Percentiles rank a stretch among this genome's conserved stretches.
These are phyloP conservation scores for Leishmania tropica DNA, from an alignment of 208 protist species.

Conservation along the genomic window DNA sequence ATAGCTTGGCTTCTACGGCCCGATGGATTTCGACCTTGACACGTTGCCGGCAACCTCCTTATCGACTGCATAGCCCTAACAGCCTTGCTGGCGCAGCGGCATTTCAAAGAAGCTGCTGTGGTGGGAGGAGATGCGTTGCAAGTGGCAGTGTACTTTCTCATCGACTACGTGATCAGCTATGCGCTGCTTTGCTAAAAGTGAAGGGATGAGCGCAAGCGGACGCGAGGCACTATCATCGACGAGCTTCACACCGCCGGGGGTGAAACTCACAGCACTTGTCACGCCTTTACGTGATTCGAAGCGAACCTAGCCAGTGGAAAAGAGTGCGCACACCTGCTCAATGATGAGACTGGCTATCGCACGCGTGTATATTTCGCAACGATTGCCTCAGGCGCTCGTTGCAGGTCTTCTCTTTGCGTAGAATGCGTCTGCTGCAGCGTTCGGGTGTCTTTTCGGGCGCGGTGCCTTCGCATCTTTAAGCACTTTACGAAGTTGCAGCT, in stretches of 20 bases:
- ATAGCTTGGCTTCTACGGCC: slow-evolving; percentile 40
- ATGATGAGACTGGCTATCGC: not conserved
- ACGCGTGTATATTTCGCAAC: not conserved
- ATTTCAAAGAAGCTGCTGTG: not conserved
- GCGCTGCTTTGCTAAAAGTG: not conserved
- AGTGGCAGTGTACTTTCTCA: not conserved
- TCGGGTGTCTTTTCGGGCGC: not conserved
- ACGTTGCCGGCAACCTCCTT: slow-evolving; percentile 36
- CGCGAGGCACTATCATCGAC: not conserved
- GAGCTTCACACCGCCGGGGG: not conserved
- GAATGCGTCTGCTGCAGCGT: not conserved
- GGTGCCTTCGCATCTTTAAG: not conserved
- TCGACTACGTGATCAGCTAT: not conserved
- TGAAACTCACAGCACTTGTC: not conserved
- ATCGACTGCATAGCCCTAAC: slow-evolving; percentile 39
- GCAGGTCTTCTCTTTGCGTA: not conserved
- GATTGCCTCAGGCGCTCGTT: not conserved
- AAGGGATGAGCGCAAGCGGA: not conserved
- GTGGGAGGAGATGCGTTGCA: not conserved
- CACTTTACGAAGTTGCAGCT: not conserved
- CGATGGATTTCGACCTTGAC: slow-evolving; percentile 44
- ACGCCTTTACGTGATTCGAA: not conserved
- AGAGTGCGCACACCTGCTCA: not conserved
- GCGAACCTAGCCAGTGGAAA: not conserved
- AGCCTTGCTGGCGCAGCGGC: slow-evolving; percentile 21